Conservation (phyloP, 2,329 filamentous ascomycete genomes). For the Trichoderma afroharzianum region DNA sequence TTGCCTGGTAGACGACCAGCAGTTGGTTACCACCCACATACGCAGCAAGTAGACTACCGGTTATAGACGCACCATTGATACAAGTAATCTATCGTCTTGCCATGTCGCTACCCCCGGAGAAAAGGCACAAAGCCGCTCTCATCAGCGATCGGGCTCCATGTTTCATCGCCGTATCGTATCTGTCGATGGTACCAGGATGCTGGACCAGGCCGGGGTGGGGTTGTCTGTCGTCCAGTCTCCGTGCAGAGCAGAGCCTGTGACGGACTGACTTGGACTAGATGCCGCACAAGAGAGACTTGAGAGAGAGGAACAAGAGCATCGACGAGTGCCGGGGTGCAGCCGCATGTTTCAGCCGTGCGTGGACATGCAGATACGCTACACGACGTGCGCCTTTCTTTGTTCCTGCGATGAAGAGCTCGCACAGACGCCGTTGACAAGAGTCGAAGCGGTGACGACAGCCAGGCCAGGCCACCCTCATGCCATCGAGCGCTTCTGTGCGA, state of each 20-base stretch:
- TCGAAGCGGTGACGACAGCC: neutral
- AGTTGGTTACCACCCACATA: neutral
- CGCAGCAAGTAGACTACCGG: neutral
- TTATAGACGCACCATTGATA: neutral
- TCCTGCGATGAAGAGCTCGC: neutral
- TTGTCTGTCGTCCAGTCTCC: neutral
- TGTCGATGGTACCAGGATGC: constrained; percentile 2
- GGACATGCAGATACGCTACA: constrained; percentile 11
- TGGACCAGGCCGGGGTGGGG: neutral
- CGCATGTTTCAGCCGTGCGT: constrained; percentile 18
- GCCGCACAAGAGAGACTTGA: neutral
- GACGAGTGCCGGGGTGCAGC: constrained; percentile 14
- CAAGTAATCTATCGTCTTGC: neutral
- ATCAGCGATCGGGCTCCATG: constrained; percentile 13
- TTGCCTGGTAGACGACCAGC: neutral
- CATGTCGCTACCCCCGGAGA: neutral
- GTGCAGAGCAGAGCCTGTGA: neutral
- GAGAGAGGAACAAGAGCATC: neutral
- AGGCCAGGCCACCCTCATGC: neutral
- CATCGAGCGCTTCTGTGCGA: neutral
- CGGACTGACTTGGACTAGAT: neutral
- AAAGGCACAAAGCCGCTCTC: constrained; percentile 1
- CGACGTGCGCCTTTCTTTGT: constrained; percentile 13
- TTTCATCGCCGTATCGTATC: constrained; percentile 19
- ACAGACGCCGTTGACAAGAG: neutral